Percentiles rank a stretch among this genome's conserved stretches.
phyloP scores from a whole-genome alignment of 495 filamentous ascomycete species.

The Hypoxylon rickii region DNA sequence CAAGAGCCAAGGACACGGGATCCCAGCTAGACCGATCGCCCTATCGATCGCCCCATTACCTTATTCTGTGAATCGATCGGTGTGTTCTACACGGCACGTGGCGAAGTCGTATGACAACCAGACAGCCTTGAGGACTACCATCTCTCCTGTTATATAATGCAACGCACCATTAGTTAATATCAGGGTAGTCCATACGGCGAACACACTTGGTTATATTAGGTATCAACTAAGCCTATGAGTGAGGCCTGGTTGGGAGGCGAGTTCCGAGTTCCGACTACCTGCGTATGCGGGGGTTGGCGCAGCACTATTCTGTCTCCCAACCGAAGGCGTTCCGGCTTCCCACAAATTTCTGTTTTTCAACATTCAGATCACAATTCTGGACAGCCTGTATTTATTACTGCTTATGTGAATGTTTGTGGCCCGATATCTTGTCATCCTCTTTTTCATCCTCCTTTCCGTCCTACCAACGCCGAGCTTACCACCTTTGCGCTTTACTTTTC shows the following conservation, averaged over 20 bases:
- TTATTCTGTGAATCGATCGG: conserved; percentile 7
- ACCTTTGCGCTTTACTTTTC: too few species aligned
- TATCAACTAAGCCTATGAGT: neutral
- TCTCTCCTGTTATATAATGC: conserved; percentile 18
- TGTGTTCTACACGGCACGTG: conserved; percentile 29
- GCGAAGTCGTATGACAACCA: conserved; percentile 24
- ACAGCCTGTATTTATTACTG: too few species aligned
- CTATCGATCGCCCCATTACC: neutral
- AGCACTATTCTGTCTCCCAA: too few species aligned
- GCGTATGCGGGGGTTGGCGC: neutral
- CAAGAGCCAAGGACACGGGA: conserved; percentile 13
- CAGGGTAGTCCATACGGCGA: conserved; percentile 17
- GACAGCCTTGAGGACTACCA: conserved; percentile 28
- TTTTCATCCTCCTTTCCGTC: too few species aligned
- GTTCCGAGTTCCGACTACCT: neutral
- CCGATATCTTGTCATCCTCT: too few species aligned
- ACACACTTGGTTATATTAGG: conserved; percentile 9
- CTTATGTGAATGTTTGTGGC: too few species aligned
- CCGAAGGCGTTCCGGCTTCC: too few species aligned
- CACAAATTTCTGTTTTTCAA: too few species aligned
- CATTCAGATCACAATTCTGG: too few species aligned
- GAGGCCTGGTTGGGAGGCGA: neutral
- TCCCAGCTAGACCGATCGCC: conserved; percentile 2
- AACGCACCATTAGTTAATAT: conserved; percentile 30
- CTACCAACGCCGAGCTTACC: too few species aligned